These are phyloP conservation scores for Vigna angularis DNA, from an alignment of 306 rosid species.

Conservation along the genomic window DNA sequence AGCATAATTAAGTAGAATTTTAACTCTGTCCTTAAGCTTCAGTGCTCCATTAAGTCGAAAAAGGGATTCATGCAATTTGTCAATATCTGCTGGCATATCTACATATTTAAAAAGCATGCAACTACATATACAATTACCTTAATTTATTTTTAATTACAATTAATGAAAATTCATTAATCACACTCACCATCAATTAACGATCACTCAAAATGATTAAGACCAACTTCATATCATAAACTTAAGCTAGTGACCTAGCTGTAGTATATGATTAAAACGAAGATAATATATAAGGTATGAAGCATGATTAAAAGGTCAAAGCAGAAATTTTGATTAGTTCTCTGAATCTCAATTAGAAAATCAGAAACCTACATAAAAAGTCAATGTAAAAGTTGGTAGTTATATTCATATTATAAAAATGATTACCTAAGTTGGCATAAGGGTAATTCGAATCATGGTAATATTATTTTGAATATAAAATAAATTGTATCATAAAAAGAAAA, in stretches of 20 bases:
- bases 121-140: slow-evolving; percentile 22
- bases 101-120: slow-evolving; percentile 20
- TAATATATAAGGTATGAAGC: neutral
- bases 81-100: slow-evolving; percentile 34
- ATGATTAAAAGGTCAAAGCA: slow-evolving; percentile 20
- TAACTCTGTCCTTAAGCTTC: slow-evolving; percentile 32
- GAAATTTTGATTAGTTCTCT: neutral
- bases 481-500: too few relatives aligned
- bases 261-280: neutral
- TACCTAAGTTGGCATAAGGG: too few relatives aligned
- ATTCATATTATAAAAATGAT: too few relatives aligned
- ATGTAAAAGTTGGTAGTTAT: too few relatives aligned
- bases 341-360: too few relatives aligned
- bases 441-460: too few relatives aligned
- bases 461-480: too few relatives aligned
- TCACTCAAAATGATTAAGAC: slow-evolving; percentile 19
- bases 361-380: too few relatives aligned
- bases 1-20: slow-evolving; percentile 23
- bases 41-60: slow-evolving; percentile 53
- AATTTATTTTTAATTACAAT: neutral
- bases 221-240: slow-evolving; percentile 3
- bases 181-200: neutral
- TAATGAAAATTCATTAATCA: neutral
- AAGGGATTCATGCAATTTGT: slow-evolving; percentile 45
- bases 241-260: neutral